Evolutionary conservation across 208 protist species (phyloP), one percentile per base, ranked within the genome.

Genomic region (Trypanosoma rangeli): DNA sequence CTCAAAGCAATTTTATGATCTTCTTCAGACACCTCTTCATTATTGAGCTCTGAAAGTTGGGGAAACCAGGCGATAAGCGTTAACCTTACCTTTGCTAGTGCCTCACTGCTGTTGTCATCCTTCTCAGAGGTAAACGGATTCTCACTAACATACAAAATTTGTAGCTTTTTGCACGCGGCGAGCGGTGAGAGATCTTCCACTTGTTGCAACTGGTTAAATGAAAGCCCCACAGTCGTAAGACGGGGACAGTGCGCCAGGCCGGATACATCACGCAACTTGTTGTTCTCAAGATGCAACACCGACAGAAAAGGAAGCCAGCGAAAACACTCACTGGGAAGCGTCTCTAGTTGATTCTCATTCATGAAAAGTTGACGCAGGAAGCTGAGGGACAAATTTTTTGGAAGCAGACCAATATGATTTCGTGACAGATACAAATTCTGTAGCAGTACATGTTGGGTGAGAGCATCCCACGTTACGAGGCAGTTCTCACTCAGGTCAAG

Each of bases 291-390:
- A 67, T 97, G 86, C 33, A 97, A 53, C 1, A 90, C 80, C 12
- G 80, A 73, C 8, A 97, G 73, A 28, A 88, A 59, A 28, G 92
- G 92, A 56, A 94, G 71, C 82, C 76, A 89, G 35, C 74, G 54
- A 48, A 90, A 76, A 28, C 57, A 49, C 7, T 75, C 71, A 31
- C 39, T 59, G 13, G 68, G 50, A 4, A 94, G 62, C 0, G 53
- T 37, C 24, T 71, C 70, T 28, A 97, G 74, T 20, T 61, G 46
- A 57, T 83, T 84, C 59, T 87, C 65, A 64, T 92, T 94, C 13
- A 94, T 58, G 63, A 93, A 94, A 5, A 97, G 77, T 56, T 94
- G 81, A 18, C 74, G 82, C 3, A 97, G 66, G 42, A 82, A 92
- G 28, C 70, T 29, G 33, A 83, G 39, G 22, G 15, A 65, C 62